Evolutionary conservation across 1,284 basidiomycete species (phyloP).

Genomic region (Puccinia coronata): DNA sequence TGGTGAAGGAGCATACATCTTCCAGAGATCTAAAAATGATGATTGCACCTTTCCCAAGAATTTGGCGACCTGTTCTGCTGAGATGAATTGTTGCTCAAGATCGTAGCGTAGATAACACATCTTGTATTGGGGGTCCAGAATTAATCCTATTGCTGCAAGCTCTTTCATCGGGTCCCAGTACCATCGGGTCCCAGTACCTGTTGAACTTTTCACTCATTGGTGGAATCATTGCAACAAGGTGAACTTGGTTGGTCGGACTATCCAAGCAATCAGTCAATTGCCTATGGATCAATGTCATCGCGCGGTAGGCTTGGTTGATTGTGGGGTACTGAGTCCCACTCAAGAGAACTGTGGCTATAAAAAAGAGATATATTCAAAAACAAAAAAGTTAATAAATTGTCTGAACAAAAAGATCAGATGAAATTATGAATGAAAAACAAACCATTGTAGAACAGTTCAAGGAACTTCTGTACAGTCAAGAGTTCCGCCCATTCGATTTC

Average conservation of each 20-base stretch:
- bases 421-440: no score
- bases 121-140: constrained; percentile 4
- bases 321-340: no score
- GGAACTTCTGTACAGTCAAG: no score
- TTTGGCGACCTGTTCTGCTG: not conserved
- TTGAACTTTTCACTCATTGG: not conserved
- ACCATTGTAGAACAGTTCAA: no score
- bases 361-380: not conserved
- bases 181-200: not conserved
- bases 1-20: no score
- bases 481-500: not conserved
- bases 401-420: no score
- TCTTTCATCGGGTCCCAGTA: not conserved
- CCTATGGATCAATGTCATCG: not conserved
- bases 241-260: not conserved
- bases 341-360: not conserved
- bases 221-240: no score
- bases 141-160: no score
- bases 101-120: not conserved
- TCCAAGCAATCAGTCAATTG: not conserved
- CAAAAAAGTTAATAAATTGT: no score
- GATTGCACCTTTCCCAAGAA: not conserved
- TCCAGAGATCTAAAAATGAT: not conserved
- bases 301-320: not conserved
- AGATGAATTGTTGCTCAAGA: not conserved